Evolutionary conservation across 768 basidiomycete species (phyloP).

Genomic region (Sutorius australiensis): DNA sequence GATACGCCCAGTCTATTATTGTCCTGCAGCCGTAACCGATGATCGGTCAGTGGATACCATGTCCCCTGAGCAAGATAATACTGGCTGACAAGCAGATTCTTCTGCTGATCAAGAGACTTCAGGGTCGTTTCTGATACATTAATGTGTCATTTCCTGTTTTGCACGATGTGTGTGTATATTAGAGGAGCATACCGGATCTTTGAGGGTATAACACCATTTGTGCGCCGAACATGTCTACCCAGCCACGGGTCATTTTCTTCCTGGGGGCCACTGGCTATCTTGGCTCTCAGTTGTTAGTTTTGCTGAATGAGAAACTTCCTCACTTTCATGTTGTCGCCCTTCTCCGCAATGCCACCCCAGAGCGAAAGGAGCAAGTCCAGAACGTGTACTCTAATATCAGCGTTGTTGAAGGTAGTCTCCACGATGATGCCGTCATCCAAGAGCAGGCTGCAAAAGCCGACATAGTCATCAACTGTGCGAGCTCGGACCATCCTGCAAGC

Average conservation of each 20-base stretch:
- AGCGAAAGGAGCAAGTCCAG: slow-evolving; percentile 30
- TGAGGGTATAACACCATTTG: not conserved
- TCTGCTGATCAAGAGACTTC: slow-evolving; percentile 1
- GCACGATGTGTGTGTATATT: slow-evolving; percentile 1
- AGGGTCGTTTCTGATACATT: slow-evolving; percentile 7
- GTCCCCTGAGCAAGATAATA: not conserved
- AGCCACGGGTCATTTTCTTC: slow-evolving; percentile 32
- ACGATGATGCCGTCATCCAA: slow-evolving; percentile 35
- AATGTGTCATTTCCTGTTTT: not conserved
- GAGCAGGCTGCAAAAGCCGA: slow-evolving; percentile 35
- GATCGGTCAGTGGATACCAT: not conserved
- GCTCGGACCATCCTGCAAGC: slow-evolving; percentile 37
- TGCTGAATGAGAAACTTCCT: slow-evolving; percentile 33
- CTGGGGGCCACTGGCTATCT: slow-evolving; percentile 45
- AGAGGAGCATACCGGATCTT: not conserved
- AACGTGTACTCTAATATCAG: slow-evolving; percentile 33
- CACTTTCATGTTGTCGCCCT: slow-evolving; percentile 35
- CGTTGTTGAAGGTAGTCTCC: slow-evolving; percentile 38
- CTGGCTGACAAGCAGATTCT: not conserved
- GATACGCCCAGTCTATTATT: not conserved
- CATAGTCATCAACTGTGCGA: slow-evolving; percentile 41
- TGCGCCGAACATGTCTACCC: slow-evolving; percentile 9
- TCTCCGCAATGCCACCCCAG: slow-evolving; percentile 31
- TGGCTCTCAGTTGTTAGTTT: slow-evolving; percentile 37
- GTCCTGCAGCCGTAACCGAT: slow-evolving; percentile 1